Conservation (phyloP, 805 yeast species). For the Cyberlindnera suaveolens region DNA sequence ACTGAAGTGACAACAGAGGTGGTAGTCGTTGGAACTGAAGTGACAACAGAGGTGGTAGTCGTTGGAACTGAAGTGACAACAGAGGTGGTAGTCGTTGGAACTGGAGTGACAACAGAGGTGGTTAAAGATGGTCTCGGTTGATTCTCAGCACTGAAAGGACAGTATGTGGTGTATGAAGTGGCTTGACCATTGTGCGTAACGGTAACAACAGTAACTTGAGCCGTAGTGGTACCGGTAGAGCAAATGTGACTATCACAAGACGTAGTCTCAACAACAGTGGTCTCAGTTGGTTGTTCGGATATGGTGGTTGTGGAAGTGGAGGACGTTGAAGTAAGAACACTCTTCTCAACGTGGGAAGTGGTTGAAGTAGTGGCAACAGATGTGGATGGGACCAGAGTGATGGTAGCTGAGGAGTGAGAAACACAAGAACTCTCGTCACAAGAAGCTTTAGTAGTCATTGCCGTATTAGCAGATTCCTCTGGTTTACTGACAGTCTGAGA, state of each 20-base stretch:
- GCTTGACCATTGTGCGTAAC: slow-evolving; percentile 18
- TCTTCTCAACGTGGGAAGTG: not conserved
- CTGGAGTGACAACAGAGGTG: no score
- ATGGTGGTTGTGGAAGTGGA: slow-evolving; percentile 7
- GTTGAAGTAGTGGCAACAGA: not conserved
- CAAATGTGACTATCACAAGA: slow-evolving; percentile 29
- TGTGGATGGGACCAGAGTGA: not conserved
- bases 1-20: no score
- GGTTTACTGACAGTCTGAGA: no score
- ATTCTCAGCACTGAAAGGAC: slow-evolving; percentile 24
- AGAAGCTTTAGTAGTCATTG: no score
- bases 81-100: no score
- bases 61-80: no score
- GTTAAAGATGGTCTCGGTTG: not conserved
- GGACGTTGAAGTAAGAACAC: not conserved
- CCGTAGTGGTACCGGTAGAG: slow-evolving; percentile 27
- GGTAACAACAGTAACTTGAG: slow-evolving; percentile 30
- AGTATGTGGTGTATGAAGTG: slow-evolving; percentile 32
- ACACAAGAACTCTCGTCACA: not conserved
- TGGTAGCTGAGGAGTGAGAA: not conserved
- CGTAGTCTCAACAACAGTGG: slow-evolving; percentile 30
- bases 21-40: no score
- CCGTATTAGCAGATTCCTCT: no score
- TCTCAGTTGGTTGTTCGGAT: slow-evolving; percentile 16
- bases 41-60: no score